These are phyloP conservation scores for Boletus albobrunnescens DNA, from an alignment of 1,284 basidiomycete genomes.

Conservation along the genomic window DNA sequence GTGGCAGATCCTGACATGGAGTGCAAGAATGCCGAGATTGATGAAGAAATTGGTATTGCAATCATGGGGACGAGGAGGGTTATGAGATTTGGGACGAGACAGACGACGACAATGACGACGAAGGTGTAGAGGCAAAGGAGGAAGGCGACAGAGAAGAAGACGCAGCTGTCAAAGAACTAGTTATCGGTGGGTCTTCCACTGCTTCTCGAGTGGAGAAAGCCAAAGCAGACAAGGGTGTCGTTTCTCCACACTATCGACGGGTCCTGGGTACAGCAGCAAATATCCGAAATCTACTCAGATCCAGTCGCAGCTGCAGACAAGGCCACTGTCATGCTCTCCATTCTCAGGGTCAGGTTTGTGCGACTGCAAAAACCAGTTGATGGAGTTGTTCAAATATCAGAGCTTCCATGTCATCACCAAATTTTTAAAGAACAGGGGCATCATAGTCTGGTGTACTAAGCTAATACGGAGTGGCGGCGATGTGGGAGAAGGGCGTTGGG, in stretches of 20 bases:
- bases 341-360: slow-evolving; percentile 90
- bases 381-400: slow-evolving; percentile 97
- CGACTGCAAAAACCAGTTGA: slow-evolving; percentile 95
- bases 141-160: slow-evolving; percentile 43
- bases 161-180: slow-evolving; percentile 53
- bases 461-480: slow-evolving; percentile 92
- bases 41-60: slow-evolving; percentile 91
- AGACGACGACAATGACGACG: slow-evolving; percentile 69
- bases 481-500: slow-evolving; percentile 93
- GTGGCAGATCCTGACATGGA: slow-evolving; percentile 73
- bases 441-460: too few species aligned
- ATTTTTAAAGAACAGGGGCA: slow-evolving; percentile 94
- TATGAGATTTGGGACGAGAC: slow-evolving; percentile 77
- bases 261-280: slow-evolving; percentile 97
- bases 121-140: slow-evolving; percentile 43
- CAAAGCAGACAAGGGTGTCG: slow-evolving; percentile 71
- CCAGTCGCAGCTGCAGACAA: slow-evolving; percentile 94
- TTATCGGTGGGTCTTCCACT: slow-evolving; percentile 64
- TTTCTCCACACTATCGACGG: slow-evolving; percentile 92
- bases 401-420: slow-evolving; percentile 89
- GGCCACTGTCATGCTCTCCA: slow-evolving; percentile 79
- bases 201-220: slow-evolving; percentile 39
- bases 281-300: slow-evolving; percentile 88
- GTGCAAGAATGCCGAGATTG: slow-evolving; percentile 77
- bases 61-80: too few species aligned